Evolutionary conservation across 2,329 filamentous ascomycete genomes (phyloP).

Genomic region (Epichloe uncinata): DNA sequence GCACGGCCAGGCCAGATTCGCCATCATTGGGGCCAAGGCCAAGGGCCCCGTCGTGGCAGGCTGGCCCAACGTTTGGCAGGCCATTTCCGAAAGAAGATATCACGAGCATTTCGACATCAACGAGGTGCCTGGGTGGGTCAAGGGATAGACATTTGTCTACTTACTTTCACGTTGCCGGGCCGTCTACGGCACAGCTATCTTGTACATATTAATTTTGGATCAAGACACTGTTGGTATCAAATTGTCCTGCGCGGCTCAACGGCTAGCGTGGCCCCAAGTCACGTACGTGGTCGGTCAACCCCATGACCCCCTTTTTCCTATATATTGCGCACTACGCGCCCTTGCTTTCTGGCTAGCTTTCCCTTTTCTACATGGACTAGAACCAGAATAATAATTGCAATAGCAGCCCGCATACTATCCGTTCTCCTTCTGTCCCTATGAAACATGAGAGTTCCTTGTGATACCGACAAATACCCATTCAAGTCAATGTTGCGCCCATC

Average conservation of each 20-base stretch:
- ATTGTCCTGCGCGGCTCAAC: too few relatives aligned
- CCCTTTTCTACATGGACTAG: too few relatives aligned
- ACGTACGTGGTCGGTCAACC: too few relatives aligned
- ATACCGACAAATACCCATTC: background rate
- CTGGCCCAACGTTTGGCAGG: conserved; percentile 63
- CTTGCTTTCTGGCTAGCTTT: too few relatives aligned
- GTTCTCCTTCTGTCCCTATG: too few relatives aligned
- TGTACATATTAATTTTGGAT: background rate
- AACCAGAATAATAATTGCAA: too few relatives aligned
- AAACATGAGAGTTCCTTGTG: too few relatives aligned
- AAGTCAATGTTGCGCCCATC: background rate
- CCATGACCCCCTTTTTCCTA: too few relatives aligned
- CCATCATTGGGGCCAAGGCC: conserved; percentile 64
- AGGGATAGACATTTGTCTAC: conserved; percentile 15
- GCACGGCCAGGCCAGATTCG: conserved; percentile 63
- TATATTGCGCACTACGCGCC: too few relatives aligned
- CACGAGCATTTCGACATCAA: conserved; percentile 47
- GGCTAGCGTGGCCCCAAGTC: too few relatives aligned
- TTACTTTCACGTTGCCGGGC: background rate
- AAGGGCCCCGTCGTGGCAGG: conserved; percentile 53
- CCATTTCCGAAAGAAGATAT: conserved; percentile 47
- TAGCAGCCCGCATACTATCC: too few relatives aligned
- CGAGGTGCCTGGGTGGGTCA: conserved; percentile 66
- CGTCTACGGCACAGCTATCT: background rate
- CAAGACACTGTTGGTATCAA: background rate